Base-by-base conservation (phyloP, 116 monocot species). In the Zostera marina region DNA sequence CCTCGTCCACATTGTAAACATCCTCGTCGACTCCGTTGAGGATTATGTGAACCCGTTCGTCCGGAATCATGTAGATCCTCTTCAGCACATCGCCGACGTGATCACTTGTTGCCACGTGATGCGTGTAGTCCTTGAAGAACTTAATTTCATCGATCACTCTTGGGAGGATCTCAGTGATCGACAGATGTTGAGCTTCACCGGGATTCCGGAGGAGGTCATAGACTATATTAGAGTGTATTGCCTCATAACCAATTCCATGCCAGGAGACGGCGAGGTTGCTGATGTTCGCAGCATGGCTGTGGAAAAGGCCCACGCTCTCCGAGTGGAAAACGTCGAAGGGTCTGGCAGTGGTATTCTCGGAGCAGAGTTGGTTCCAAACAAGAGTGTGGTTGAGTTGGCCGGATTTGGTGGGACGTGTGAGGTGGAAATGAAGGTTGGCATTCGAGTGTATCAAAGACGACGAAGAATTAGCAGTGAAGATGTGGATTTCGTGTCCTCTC, bases 41-140 rank as follows among this genome's bases (percentile, higher is more conserved):
- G 20, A 91, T 91, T 9, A 85, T 68, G 42, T 91, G 85, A 11
- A 85, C 91, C 12, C 82, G 63, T 2, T 80, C 73, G 20, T 91
- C 82, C 2, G 82, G 91, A 14, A 91, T 68, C 91, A 82, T 82
- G 82, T 85, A 91, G 39, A 85, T 65, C 38, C 91, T 72, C 73
- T 71, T 82, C 23, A 91, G 85, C 7, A 91, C 75, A 51, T 91
- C 79, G 12, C 91, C 91, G 1, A 80, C 91, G 42, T 82, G 82
- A 61, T 91, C 91, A 44, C 91, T 91, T 1, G 91, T 91, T 7
- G 85, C 91, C 0, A 91, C 85, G 42, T 91, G 91, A 68, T 91
- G 91, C 2, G 75, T 62, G 54, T 91, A 91, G 45, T 75, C 62
- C 3, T 38, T 62, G 69, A 91, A 91, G 69, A 91, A 91, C 72